Base-by-base conservation (phyloP, 2,329 filamentous ascomycete genomes). In the Bisporella sp. region DNA sequence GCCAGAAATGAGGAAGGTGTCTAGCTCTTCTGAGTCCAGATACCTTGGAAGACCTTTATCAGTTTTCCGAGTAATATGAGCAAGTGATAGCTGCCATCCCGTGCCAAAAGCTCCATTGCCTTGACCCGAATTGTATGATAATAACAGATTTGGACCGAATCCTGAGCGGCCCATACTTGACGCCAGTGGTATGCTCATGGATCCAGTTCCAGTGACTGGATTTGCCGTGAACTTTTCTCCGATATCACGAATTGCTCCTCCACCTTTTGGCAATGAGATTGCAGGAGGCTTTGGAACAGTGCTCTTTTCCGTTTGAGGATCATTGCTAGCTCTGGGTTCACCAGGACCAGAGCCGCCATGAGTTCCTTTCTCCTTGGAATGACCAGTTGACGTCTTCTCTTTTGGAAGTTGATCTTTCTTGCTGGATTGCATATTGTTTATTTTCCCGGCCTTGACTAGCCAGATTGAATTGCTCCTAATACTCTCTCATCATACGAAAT, bases 11-110 rank as follows among this genome's bases (percentile, higher is more conserved):
- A 42, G 9, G 29, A 51, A 51, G 8, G 39, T 40, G 28, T 46
- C 43, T 5, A 12, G 29, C 8, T 51, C 44, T 42, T 4, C 5
- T 37, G 3, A 5, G 29, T 51, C 49, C 6, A 35, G 6, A 33
- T 51, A 51, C 13, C 30, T 46, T 4, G 49, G 49, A 9, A 46
- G 21, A 29, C 49, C 49, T n/a, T 51, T 47, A 8, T 21, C 5
- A 6, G 44, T 47, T 30, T 42, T 41, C 13, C 49, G 6, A n/a
- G 33, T 44, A 28, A 50, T 50, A 13, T 12, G 7, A 4, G 35
- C 28, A 30, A 44, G 21, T 30, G 47, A 45, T 6, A 40, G 13
- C 5, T 30, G 7, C 41, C 41, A 49, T 4, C 47, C 42, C 7
- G 30, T 37, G 12, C 47, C 47, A 41, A 49, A 49, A 37, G 45